Percentiles rank a stretch among this genome's conserved stretches.
phyloP scores from a whole-genome alignment of 176 grass and related monocot genomes.

The Areca catechu region DNA sequence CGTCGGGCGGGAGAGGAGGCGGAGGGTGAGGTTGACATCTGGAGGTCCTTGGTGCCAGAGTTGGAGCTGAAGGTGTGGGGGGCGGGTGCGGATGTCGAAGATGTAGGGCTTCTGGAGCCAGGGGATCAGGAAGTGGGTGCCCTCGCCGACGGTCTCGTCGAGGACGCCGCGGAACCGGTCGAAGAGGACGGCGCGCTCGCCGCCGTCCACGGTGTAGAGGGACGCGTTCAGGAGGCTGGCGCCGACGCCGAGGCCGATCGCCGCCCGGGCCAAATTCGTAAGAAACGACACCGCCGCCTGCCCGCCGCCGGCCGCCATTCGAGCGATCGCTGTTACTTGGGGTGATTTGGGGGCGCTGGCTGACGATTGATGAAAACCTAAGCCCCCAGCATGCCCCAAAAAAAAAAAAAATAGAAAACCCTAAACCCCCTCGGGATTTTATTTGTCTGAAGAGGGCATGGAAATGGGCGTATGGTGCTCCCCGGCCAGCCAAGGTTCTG shows the following conservation, averaged over 20 bases:
- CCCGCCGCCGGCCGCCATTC: slow-evolving; percentile 24
- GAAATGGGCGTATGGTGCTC: too few species aligned
- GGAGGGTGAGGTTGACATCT: slow-evolving; percentile 96
- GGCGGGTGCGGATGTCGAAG: slow-evolving; percentile 95
- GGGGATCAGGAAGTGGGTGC: slow-evolving; percentile 93
- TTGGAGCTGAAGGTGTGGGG: slow-evolving; percentile 96
- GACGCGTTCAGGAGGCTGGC: slow-evolving; percentile 54
- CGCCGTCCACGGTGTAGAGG: slow-evolving; percentile 92
- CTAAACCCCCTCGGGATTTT: too few species aligned
- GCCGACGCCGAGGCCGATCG: slow-evolving; percentile 49
- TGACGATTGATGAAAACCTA: too few species aligned
- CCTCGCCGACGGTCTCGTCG: slow-evolving; percentile 64
- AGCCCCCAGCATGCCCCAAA: too few species aligned
- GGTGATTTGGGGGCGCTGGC: too few species aligned
- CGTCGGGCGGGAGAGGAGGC: slow-evolving; percentile 92
- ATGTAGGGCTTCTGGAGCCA: slow-evolving; percentile 96
- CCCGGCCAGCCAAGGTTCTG: too few species aligned
- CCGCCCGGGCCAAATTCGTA: slow-evolving; percentile 60
- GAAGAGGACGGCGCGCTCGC: slow-evolving; percentile 91
- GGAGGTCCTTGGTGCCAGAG: slow-evolving; percentile 95
- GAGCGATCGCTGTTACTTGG: too few species aligned
- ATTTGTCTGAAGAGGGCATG: too few species aligned
- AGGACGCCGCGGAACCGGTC: slow-evolving; percentile 91
- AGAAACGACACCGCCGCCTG: slow-evolving; percentile 62
- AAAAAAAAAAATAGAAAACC: too few species aligned